These are phyloP conservation scores for Saitoella complicata DNA, from an alignment of 805 yeast species.

Conservation along the genomic window DNA sequence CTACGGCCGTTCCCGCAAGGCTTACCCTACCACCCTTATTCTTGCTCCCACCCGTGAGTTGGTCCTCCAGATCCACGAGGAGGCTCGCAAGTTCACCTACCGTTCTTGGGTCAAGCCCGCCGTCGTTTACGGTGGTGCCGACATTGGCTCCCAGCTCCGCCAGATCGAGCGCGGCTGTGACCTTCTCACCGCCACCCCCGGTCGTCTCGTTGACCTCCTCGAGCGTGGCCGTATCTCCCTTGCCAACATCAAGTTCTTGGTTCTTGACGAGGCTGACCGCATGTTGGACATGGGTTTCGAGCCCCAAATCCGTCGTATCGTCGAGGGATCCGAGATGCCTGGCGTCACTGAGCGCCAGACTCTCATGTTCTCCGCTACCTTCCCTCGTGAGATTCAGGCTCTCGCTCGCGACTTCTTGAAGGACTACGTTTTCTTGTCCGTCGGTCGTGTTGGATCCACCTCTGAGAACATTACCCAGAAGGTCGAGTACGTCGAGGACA, in stretches of 20 bases:
- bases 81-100: conserved; percentile 87
- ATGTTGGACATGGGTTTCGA: conserved; percentile 99
- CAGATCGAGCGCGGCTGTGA: conserved; percentile 90
- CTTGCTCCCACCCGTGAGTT: conserved; percentile 99
- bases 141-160: conserved; percentile 71
- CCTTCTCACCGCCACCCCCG: conserved; percentile 94
- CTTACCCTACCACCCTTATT: conserved; percentile 84
- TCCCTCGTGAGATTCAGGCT: conserved; percentile 95
- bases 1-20: conserved; percentile 46
- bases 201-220: conserved; percentile 89
- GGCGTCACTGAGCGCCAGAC: conserved; percentile 83
- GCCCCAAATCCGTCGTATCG: conserved; percentile 97
- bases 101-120: conserved; percentile 97
- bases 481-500: conserved; percentile 79
- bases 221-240: conserved; percentile 91
- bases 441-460: conserved; percentile 98
- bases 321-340: conserved; percentile 97
- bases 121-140: conserved; percentile 98
- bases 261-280: conserved; percentile 97
- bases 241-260: conserved; percentile 79
- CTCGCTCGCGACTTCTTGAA: conserved; percentile 94
- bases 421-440: conserved; percentile 88
- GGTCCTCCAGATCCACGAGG: conserved; percentile 91
- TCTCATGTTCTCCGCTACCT: conserved; percentile 95
- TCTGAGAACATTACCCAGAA: conserved; percentile 96